Percentiles rank a stretch among this genome's conserved stretches.
Conservation (phyloP, 2,329 filamentous ascomycete genomes). For the Camillea tinctor region DNA sequence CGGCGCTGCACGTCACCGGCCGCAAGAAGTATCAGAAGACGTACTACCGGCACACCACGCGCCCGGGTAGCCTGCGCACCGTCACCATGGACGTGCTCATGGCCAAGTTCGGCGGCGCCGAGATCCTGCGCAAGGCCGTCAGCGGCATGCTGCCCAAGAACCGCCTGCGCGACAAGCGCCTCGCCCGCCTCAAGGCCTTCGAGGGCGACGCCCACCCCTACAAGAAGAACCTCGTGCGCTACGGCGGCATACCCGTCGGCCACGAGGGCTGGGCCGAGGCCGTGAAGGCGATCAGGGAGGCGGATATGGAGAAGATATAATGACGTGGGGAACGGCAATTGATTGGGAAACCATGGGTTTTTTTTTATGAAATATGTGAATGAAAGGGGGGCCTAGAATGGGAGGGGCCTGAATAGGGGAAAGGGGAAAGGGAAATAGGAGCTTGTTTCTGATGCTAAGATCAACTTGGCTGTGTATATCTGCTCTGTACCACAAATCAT, state of each 20-base stretch:
- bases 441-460: conserved; percentile 1
- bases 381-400: not conserved
- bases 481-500: conserved; percentile 23
- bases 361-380: not conserved
- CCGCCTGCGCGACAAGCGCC: conserved; percentile 78
- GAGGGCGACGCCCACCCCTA: conserved; percentile 93
- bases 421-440: not conserved
- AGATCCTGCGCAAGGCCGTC: conserved; percentile 88
- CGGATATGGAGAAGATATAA: conserved; percentile 52
- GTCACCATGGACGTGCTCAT: conserved; percentile 96
- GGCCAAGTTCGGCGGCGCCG: conserved; percentile 87
- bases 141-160: conserved; percentile 99
- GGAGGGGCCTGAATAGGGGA: not conserved
- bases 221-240: conserved; percentile 78
- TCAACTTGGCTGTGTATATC: conserved; percentile 22
- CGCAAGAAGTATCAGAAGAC: conserved; percentile 92
- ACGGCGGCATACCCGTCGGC: conserved; percentile 60
- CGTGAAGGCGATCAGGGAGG: conserved; percentile 49
- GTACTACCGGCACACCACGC: conserved; percentile 92
- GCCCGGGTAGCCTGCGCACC: conserved; percentile 79
- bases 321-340: not conserved
- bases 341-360: too few relatives aligned
- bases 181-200: conserved; percentile 91
- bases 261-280: conserved; percentile 52
- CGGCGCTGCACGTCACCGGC: conserved; percentile 82